A percentile compares a stretch with the other conserved stretches of the same genome.
These are phyloP conservation scores for Mucor circinelloides DNA, from an alignment of 371 early-diverging fungal genomes.

Conservation along the genomic window DNA sequence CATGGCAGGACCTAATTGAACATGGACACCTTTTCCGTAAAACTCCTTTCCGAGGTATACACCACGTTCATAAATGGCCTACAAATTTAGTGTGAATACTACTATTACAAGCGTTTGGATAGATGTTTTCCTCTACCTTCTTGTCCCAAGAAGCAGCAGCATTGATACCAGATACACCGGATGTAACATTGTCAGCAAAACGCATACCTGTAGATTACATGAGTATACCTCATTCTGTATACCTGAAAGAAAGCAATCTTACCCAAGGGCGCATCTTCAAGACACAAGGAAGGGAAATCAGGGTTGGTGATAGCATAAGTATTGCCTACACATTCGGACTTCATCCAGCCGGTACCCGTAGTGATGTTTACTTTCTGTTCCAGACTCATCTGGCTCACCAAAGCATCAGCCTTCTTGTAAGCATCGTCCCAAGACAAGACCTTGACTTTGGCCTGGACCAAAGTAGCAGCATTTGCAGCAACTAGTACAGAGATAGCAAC, in stretches of 20 bases:
- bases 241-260: not conserved
- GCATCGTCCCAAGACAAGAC: slow-evolving; percentile 40
- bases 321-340: slow-evolving; percentile 55
- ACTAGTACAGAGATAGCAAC: slow-evolving; percentile 10
- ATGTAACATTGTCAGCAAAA: slow-evolving; percentile 42
- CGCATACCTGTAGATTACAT: slow-evolving; percentile 38
- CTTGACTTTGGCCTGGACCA: slow-evolving; percentile 2
- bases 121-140: not conserved
- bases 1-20: slow-evolving; percentile 52
- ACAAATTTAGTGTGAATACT: too few species aligned
- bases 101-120: too few species aligned
- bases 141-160: slow-evolving; percentile 58
- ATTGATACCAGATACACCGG: slow-evolving; percentile 55
- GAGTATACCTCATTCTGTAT: not conserved
- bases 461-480: not conserved
- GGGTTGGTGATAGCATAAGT: slow-evolving; percentile 25
- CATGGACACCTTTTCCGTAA: slow-evolving; percentile 50
- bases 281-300: slow-evolving; percentile 57
- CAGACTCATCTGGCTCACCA: slow-evolving; percentile 37
- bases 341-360: slow-evolving; percentile 52
- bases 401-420: slow-evolving; percentile 31
- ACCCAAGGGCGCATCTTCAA: slow-evolving; percentile 54
- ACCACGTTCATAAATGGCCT: slow-evolving; percentile 50
- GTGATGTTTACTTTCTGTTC: slow-evolving; percentile 44
- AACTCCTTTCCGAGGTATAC: slow-evolving; percentile 56